Evolutionary conservation across 1,284 basidiomycete species (phyloP), one percentile per base, ranked within the genome.

Genomic region (Fomitopsis palustris): DNA sequence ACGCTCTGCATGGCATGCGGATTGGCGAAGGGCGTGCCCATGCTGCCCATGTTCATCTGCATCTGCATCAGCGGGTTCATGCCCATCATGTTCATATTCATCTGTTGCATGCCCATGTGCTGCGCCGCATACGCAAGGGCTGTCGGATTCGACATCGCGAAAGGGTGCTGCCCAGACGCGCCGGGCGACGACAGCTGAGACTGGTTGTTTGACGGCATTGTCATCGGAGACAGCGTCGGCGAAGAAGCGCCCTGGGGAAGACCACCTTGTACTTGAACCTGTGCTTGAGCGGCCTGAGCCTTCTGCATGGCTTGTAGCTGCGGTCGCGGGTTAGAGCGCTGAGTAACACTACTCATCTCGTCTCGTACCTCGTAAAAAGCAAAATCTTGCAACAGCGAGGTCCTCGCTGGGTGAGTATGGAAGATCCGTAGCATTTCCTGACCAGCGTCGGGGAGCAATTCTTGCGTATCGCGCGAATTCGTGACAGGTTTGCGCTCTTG

Each of bases 401-500:
- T 97, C 69, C 93, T 85, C 7, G 93, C 89, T 19, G 93, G 93
- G 72, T 95, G 94, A 3, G 90, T 89, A 65, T 93, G 86, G 81
- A 98, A 96, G 68, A 97, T 97, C 60, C 91, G 85, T 37, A 98
- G 81, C 84, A 97, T 96, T 72, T 97, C 95, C 72, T 93, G 88
- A 2, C 95, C 96, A 37, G 93, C 94, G 66, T 97, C 95, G 47
- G 93, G 92, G 49, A 95, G 85, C 23, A 98, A 80, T 70, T 98
- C 95, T 73, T 97, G 91, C 3, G 93, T 95, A 69, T 95, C 93
- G 64, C 93, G 83, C 21, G 93, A 96, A 69, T 96, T 96, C 2
- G 95, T 97, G 58, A 98, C 95, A 1, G 95, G 95, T 75, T 98
- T 98, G 69, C 93, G 87, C 74, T 98, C 95, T 68, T 92, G 93